phyloP scores from a whole-genome alignment of 495 filamentous ascomycete genomes.

The Elaphomyces granulatus region DNA sequence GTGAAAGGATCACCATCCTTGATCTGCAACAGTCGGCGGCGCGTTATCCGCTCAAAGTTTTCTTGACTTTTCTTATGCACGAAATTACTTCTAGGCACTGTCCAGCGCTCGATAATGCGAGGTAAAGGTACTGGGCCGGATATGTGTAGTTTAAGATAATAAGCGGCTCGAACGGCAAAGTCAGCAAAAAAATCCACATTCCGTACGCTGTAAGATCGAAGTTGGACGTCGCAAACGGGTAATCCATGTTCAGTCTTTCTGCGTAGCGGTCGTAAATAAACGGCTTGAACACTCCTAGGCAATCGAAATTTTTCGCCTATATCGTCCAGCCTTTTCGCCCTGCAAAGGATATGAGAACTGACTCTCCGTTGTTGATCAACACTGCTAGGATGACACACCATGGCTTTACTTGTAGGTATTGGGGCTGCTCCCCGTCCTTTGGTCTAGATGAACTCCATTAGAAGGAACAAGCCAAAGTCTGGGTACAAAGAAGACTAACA shows the following conservation, averaged over 20 bases:
- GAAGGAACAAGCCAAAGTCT: too few species aligned
- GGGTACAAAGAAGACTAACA: too few species aligned
- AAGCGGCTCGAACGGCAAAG: slow-evolving; percentile 87
- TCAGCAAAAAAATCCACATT: slow-evolving; percentile 92
- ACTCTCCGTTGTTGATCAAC: not conserved
- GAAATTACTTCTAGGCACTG: slow-evolving; percentile 78
- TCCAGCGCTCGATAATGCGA: slow-evolving; percentile 78
- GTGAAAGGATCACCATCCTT: slow-evolving; percentile 80
- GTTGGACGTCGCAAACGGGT: slow-evolving; percentile 77
- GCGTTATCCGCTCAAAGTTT: slow-evolving; percentile 87
- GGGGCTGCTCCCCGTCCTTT: not conserved
- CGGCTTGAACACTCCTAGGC: slow-evolving; percentile 64
- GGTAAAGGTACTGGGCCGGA: slow-evolving; percentile 83
- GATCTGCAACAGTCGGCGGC: slow-evolving; percentile 80
- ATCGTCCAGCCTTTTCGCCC: slow-evolving; percentile 25
- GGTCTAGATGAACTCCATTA: too few species aligned
- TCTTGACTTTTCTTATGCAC: slow-evolving; percentile 95
- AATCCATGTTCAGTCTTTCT: slow-evolving; percentile 57
- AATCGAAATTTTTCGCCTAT: slow-evolving; percentile 35
- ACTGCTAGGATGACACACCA: not conserved
- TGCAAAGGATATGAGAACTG: slow-evolving; percentile 5
- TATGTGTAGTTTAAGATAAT: slow-evolving; percentile 80
- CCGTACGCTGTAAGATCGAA: slow-evolving; percentile 79
- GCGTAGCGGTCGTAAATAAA: slow-evolving; percentile 75
- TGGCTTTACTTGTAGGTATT: not conserved